Evolutionary conservation across 441 rosid genomes (phyloP), one percentile per base, ranked within the genome.

Genomic region (Croton laevigatus): DNA sequence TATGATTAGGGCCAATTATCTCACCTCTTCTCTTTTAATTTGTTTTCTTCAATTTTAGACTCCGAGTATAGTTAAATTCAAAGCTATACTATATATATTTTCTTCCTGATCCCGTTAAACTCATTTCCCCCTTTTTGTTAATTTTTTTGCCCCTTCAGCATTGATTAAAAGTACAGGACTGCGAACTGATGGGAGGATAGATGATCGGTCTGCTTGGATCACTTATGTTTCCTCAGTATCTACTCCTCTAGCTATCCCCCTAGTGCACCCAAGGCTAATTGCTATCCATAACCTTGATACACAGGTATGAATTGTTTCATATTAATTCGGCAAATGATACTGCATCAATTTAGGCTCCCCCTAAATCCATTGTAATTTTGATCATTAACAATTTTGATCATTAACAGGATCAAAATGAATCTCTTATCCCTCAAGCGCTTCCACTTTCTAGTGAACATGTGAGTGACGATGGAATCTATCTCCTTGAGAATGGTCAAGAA

Each of bases 401-500:
- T 65, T 79, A 58, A 70, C 86, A 96, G 98, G 94, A 88, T 63
- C 86, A 70, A 62, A 87, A 82, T 74, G 96, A 79, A 54, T 77
- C 88, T 69, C 55, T 80, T 55, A 75, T 91, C 74, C 97, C 98
- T 65, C 54, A 86, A 59, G 68, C 84, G 67, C 82, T 96, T 77
- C 98, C 98, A 48, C 97, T 96, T 73, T 81, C 96, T 63, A 96
- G 98, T 67, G 98, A 93, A 72, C 87, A 90, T 36, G 75, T 96
- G 68, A 88, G 81, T 54, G 93, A 94, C 59, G 94, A 85, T 49
- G 99, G 98, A 80, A 85, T 93, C 42, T 96, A 93, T 86, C 89
- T 96, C 82, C 98, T 96, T 73, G 99, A 96, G 81, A 93, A 93
- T 67, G 99, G 99, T 61, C 91, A 85, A 48, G 97, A 93, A 81